These are phyloP conservation scores for Hypomyces perniciosus DNA, from an alignment of 2,329 filamentous ascomycete genomes.

Conservation along the genomic window DNA sequence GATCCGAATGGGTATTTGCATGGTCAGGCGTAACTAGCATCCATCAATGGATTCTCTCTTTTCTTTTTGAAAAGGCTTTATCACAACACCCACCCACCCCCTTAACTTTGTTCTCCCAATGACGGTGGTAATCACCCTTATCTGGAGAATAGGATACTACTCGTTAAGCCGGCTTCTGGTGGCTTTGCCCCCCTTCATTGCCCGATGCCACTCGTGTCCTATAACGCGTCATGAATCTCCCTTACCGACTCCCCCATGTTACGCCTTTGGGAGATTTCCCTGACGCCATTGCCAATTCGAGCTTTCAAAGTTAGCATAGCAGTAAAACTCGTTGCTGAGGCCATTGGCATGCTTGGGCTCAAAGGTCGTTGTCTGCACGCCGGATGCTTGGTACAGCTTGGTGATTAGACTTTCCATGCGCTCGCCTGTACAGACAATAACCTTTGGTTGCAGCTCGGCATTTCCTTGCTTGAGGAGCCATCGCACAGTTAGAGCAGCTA, in stretches of 20 bases:
- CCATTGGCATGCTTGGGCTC: slow-evolving; percentile 64
- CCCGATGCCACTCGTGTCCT: too few species aligned
- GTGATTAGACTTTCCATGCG: slow-evolving; percentile 60
- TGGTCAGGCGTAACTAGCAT: background rate
- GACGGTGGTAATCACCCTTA: too few species aligned
- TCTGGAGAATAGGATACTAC: too few species aligned
- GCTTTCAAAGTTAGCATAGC: slow-evolving; percentile 73
- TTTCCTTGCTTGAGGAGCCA: slow-evolving; percentile 53
- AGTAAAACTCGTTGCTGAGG: slow-evolving; percentile 74
- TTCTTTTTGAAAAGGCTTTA: too few species aligned
- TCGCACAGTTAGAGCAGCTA: slow-evolving; percentile 67
- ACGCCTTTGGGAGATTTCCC: background rate
- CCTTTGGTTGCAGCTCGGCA: slow-evolving; percentile 20
- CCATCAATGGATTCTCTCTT: background rate
- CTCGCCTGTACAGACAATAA: slow-evolving; percentile 73
- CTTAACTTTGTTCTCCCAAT: too few species aligned
- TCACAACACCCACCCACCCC: too few species aligned
- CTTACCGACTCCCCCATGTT: background rate
- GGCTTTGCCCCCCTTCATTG: too few species aligned
- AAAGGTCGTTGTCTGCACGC: slow-evolving; percentile 60
- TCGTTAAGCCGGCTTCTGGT: too few species aligned
- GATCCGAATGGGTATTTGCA: background rate
- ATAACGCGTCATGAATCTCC: background rate
- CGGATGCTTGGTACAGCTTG: slow-evolving; percentile 61
- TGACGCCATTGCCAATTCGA: slow-evolving; percentile 40